Conservation (phyloP, 192 early-diverging fungal genomes). For the Geranomyces michiganensis region DNA sequence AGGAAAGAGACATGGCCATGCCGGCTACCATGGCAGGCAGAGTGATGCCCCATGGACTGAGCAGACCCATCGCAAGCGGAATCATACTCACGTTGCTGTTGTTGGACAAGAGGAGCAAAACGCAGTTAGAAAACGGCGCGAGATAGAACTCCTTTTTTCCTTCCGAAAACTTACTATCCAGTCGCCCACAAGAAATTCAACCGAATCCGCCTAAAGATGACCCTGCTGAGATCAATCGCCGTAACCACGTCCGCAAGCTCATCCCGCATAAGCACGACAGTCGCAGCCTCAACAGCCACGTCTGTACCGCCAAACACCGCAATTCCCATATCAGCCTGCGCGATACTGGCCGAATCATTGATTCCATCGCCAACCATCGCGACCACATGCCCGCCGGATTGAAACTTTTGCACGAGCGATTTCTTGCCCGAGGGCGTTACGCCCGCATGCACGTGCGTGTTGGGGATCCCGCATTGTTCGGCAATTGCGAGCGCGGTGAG, state of each 20-base stretch:
- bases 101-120: neutral
- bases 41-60: slow-evolving; percentile 80
- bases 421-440: slow-evolving; percentile 90
- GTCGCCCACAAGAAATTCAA: slow-evolving; percentile 91
- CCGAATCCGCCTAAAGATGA: slow-evolving; percentile 83
- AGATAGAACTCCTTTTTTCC: neutral
- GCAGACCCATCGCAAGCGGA: slow-evolving; percentile 91
- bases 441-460: slow-evolving; percentile 79
- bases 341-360: slow-evolving; percentile 93
- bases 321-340: slow-evolving; percentile 83
- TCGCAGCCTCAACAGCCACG: slow-evolving; percentile 93
- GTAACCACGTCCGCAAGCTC: slow-evolving; percentile 85
- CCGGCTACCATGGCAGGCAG: slow-evolving; percentile 93
- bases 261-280: slow-evolving; percentile 89
- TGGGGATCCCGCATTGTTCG: slow-evolving; percentile 72
- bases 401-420: slow-evolving; percentile 71
- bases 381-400: slow-evolving; percentile 57
- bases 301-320: slow-evolving; percentile 90
- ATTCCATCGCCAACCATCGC: slow-evolving; percentile 98
- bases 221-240: slow-evolving; percentile 79
- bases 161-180: slow-evolving; percentile 59
- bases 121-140: slow-evolving; percentile 2
- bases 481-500: slow-evolving; percentile 84
- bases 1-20: slow-evolving; percentile 90
- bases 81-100: slow-evolving; percentile 82